These are phyloP conservation scores for Clarkia xantiana DNA, from an alignment of 345 rosid species.

Conservation along the genomic window DNA sequence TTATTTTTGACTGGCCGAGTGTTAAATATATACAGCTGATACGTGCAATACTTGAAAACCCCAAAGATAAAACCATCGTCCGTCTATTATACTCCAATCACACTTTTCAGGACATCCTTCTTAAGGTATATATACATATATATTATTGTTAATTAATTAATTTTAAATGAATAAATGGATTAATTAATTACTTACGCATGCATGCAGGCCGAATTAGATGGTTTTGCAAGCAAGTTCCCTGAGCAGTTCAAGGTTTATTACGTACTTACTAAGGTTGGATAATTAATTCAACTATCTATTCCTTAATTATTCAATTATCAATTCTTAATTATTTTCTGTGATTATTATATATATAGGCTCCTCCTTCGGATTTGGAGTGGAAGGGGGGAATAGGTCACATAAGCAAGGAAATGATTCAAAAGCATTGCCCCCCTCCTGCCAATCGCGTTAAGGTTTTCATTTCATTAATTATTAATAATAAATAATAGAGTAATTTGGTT, in stretches of 20 bases:
- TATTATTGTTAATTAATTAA: neutral
- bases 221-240: constrained; percentile 10
- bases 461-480: too few species aligned
- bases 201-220: constrained; percentile 31
- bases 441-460: constrained; percentile 17
- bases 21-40: too few species aligned
- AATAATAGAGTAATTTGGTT: too few species aligned
- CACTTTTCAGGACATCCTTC: constrained; percentile 26
- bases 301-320: neutral
- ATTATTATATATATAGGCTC: constrained; percentile 12
- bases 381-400: constrained; percentile 25
- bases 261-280: neutral
- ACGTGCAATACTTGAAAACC: constrained; percentile 31
- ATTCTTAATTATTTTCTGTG: neutral
- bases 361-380: constrained; percentile 32
- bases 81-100: constrained; percentile 32
- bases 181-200: too few species aligned
- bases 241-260: neutral
- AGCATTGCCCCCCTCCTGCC: constrained; percentile 31
- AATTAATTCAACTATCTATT: neutral
- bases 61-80: constrained; percentile 24
- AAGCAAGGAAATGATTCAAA: constrained; percentile 27
- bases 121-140: constrained; percentile 23
- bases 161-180: too few species aligned
- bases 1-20: constrained; percentile 8